Conservation (phyloP, 495 filamentous ascomycete genomes). For the Tuber borchii region DNA sequence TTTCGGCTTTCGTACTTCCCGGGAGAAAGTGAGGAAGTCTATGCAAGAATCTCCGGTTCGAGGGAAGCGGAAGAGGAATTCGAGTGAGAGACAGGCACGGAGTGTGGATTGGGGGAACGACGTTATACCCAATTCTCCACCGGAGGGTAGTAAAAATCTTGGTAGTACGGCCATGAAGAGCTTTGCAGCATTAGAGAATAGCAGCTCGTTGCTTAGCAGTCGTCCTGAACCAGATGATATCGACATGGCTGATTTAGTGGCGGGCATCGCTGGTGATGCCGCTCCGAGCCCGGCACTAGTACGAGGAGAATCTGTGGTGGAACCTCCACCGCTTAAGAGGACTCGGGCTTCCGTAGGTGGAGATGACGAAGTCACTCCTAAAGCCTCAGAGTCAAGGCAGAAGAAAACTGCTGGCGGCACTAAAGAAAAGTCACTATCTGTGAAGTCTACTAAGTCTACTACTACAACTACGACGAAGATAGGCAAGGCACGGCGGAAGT, state of each 20-base stretch:
- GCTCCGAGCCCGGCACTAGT: background rate
- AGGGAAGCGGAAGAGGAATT: slow-evolving; percentile 23
- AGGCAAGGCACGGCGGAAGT: background rate
- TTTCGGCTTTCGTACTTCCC: background rate
- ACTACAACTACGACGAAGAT: background rate
- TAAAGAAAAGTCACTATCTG: background rate
- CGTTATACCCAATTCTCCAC: background rate
- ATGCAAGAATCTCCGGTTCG: slow-evolving; percentile 6
- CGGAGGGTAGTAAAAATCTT: background rate
- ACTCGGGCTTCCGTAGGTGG: background rate
- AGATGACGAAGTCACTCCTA: background rate
- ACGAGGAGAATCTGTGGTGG: background rate
- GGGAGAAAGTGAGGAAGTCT: background rate
- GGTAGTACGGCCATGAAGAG: slow-evolving; percentile 15
- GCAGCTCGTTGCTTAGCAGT: slow-evolving; percentile 22
- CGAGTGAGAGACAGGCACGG: background rate
- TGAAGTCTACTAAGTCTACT: background rate
- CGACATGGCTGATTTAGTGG: slow-evolving; percentile 31
- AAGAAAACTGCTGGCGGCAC: background rate
- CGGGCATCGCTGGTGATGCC: slow-evolving; percentile 17
- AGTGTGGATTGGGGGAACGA: background rate
- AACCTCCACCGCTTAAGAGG: background rate
- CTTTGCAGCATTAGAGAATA: slow-evolving; percentile 23
- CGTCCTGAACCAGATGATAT: slow-evolving; percentile 33
- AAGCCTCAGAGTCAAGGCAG: background rate